Evolutionary conservation across 805 yeast genomes (phyloP), one percentile per base, ranked within the genome.

Genomic region (Candida anglica): DNA sequence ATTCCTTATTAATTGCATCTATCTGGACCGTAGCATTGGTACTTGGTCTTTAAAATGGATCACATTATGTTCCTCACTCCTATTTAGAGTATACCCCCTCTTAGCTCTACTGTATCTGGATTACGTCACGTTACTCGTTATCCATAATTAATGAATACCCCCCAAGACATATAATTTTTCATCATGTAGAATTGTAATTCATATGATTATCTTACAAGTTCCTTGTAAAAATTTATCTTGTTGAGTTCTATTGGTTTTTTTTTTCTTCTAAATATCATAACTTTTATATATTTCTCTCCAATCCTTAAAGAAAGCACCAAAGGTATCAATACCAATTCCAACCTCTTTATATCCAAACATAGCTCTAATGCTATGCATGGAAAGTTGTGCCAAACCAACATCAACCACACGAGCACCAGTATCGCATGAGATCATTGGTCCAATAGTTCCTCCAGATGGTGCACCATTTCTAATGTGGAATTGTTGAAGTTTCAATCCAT

Each of bases 381-480:
- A 52, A 15, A 66, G 46, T n/a, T 62, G 65, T 0, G 71, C 63
- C 28, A 66, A 40, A 1, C 72, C 72, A 9, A 66, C 62, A 41
- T 66, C 72, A 10, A 66, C 48, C 8, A 62, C 61, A 23, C 64
- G 43, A 4, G 62, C 58, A 2, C 69, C 69, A 1, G 60, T 56
- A 10, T 47, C 60, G 11, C 46, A 44, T 3, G 67, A 59, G 43
- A 66, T 42, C 32, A 56, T 53, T 2, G 72, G 71, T 1, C 72
- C 72, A 30, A 66, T 66, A 9, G 72, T 66, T 8, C 68, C 59
- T 3, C 72, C 72, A 3, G 66, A 58, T 14, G 64, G 48, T n/a
- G 51, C 48, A 36, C 62, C 71, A 39, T 66, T 66, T 16, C 69
- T 48, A 19, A 65, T 58, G 35, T 66, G 71, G 36, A 66, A 66